A percentile compares a stretch with the other conserved stretches of the same genome.
These are phyloP conservation scores for Chrysoporthe puriensis DNA, from an alignment of 2,329 filamentous ascomycete species.

Conservation along the genomic window DNA sequence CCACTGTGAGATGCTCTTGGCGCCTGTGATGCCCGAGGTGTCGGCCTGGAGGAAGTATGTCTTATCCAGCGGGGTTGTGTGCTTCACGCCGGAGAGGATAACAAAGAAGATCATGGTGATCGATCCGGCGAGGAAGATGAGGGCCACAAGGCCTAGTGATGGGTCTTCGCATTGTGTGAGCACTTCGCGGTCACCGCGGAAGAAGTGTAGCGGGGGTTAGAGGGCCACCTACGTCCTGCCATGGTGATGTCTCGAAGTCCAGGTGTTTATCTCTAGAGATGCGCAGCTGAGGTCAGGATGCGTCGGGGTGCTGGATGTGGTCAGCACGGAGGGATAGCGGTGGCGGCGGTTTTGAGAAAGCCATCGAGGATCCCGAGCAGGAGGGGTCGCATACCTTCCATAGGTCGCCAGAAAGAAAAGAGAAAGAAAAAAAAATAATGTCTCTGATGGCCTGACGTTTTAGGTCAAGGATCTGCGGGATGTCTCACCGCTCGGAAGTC, in stretches of 20 bases:
- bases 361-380: not conserved
- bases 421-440: not conserved
- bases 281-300: no score
- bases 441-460: not conserved
- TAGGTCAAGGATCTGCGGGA: not conserved
- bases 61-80: slow-evolving; percentile 62
- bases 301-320: not conserved
- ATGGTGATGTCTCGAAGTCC: slow-evolving; percentile 21
- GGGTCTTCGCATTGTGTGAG: slow-evolving; percentile 40
- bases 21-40: slow-evolving; percentile 72
- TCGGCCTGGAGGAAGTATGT: slow-evolving; percentile 87
- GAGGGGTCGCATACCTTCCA: not conserved
- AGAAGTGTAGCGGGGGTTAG: not conserved
- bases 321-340: not conserved
- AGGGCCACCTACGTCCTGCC: slow-evolving; percentile 21
- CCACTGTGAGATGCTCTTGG: slow-evolving; percentile 75
- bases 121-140: slow-evolving; percentile 54
- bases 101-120: slow-evolving; percentile 62
- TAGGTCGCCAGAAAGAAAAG: not conserved
- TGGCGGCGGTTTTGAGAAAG: not conserved
- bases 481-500: not conserved
- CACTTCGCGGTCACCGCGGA: not conserved
- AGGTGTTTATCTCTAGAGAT: not conserved
- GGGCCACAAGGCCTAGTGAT: slow-evolving; percentile 46
- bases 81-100: slow-evolving; percentile 58